Evolutionary conservation across 768 basidiomycete genomes (phyloP).

Genomic region (Hericium rajendrae): DNA sequence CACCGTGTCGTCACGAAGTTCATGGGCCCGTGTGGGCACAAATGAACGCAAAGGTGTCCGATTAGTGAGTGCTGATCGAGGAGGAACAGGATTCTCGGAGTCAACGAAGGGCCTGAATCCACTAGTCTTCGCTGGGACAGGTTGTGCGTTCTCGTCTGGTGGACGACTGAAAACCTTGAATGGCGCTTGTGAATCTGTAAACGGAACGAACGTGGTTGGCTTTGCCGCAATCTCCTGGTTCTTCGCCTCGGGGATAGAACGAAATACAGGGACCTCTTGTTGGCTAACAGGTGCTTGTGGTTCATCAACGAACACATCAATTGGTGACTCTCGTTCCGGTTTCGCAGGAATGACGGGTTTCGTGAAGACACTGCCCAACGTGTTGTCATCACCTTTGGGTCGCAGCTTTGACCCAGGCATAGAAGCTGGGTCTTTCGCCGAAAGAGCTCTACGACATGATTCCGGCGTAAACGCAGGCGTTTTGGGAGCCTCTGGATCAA

Average conservation of each 20-base stretch:
- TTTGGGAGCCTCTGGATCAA: constrained; percentile 42
- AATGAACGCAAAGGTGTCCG: constrained; percentile 16
- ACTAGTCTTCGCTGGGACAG: constrained; percentile 10
- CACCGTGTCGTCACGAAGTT: constrained; percentile 21
- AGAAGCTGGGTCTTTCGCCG: constrained; percentile 38
- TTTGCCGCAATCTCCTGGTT: background rate
- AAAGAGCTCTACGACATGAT: constrained; percentile 32
- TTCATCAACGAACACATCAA: background rate
- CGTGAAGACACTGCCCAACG: constrained; percentile 37
- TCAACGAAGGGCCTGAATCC: constrained; percentile 32
- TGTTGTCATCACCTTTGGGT: constrained; percentile 13
- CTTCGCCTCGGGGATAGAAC: background rate
- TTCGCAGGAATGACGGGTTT: constrained; percentile 48
- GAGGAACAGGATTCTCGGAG: constrained; percentile 5
- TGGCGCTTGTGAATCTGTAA: constrained; percentile 30
- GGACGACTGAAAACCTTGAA: constrained; percentile 66
- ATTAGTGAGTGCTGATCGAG: constrained; percentile 10
- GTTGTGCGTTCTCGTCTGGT: constrained; percentile 29
- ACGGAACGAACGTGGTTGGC: constrained; percentile 25
- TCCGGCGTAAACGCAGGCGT: constrained; percentile 27
- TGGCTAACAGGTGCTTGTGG: background rate
- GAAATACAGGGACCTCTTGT: background rate
- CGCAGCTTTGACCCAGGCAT: constrained; percentile 16
- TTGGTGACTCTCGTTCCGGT: constrained; percentile 2
- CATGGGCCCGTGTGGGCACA: constrained; percentile 4